A percentile compares a stretch with the other conserved stretches of the same genome.
These are phyloP conservation scores for Fusarium sp. DNA, from an alignment of 2,329 filamentous ascomycete genomes.

Conservation along the genomic window DNA sequence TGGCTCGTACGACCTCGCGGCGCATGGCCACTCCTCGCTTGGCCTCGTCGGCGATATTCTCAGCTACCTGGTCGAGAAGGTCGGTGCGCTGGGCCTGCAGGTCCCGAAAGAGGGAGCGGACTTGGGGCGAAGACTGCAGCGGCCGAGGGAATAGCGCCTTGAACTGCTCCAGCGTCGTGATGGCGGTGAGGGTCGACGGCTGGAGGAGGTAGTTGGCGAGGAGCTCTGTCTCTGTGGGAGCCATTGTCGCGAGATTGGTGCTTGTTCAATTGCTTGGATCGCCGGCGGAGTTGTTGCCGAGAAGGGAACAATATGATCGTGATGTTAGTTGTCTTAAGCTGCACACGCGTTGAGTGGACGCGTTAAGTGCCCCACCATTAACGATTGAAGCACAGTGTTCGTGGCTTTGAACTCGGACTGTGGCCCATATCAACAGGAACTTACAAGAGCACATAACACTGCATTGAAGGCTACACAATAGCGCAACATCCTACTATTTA, in stretches of 20 bases:
- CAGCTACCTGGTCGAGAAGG: slow-evolving; percentile 77
- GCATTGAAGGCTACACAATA: background rate
- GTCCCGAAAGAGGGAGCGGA: slow-evolving; percentile 83
- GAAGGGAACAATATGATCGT: background rate
- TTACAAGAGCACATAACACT: background rate
- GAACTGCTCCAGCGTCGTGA: slow-evolving; percentile 83
- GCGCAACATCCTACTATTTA: too few species aligned
- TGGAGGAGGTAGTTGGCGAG: slow-evolving; percentile 84
- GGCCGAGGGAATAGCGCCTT: slow-evolving; percentile 81
- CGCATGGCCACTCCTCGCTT: slow-evolving; percentile 72
- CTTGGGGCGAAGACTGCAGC: slow-evolving; percentile 75
- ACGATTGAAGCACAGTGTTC: slow-evolving; percentile 14
- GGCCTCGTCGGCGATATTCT: slow-evolving; percentile 76
- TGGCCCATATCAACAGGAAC: background rate
- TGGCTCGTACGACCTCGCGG: slow-evolving; percentile 69
- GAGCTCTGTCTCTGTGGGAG: slow-evolving; percentile 82
- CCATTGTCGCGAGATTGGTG: slow-evolving; percentile 64
- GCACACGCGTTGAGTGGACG: slow-evolving; percentile 37
- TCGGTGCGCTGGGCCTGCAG: slow-evolving; percentile 81
- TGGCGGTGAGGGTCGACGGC: slow-evolving; percentile 80
- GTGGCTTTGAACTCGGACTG: background rate
- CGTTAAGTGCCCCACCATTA: slow-evolving; percentile 42
- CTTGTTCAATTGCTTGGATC: background rate
- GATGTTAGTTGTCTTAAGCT: slow-evolving; percentile 2
- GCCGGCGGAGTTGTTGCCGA: background rate